phyloP scores from a whole-genome alignment of 1,284 basidiomycete species.

The Papiliotrema nemorosa region DNA sequence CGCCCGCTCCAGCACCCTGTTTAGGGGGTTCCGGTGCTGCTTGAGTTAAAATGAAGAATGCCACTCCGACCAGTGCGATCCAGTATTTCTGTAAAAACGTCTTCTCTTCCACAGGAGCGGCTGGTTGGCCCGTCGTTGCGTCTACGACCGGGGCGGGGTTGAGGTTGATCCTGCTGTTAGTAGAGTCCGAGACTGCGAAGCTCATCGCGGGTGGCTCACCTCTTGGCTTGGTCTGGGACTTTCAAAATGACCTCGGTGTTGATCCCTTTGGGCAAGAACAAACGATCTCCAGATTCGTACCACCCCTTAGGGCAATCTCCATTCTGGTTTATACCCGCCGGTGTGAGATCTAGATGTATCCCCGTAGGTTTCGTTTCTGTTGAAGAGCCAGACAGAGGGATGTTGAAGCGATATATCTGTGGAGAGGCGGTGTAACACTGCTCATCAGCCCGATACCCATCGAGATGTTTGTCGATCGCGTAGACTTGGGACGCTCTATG shows the following conservation, averaged over 20 bases:
- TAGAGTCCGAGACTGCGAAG: neutral
- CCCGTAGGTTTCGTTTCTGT: neutral
- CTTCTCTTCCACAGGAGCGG: slow-evolving; percentile 64
- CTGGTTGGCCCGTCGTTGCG: slow-evolving; percentile 60
- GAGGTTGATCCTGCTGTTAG: slow-evolving; percentile 59
- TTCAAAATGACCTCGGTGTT: neutral
- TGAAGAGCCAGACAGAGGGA: neutral
- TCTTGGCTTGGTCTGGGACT: neutral
- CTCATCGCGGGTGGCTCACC: slow-evolving; percentile 4
- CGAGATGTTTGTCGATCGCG: neutral
- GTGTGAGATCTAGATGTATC: neutral
- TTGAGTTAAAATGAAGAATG: slow-evolving; percentile 49
- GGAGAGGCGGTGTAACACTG: slow-evolving; percentile 1
- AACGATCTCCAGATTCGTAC: neutral
- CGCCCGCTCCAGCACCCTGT: neutral
- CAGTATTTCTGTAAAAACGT: slow-evolving; percentile 83
- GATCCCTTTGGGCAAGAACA: neutral
- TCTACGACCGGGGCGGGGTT: slow-evolving; percentile 62
- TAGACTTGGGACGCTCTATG: neutral
- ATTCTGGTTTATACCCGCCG: neutral
- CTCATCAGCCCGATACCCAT: neutral
- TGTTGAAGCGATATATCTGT: neutral
- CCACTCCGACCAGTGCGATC: slow-evolving; percentile 66
- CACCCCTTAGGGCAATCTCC: neutral
- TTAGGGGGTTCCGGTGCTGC: slow-evolving; percentile 24